Conservation (phyloP, 2,329 filamentous ascomycete species). For the Oidium heveae region DNA sequence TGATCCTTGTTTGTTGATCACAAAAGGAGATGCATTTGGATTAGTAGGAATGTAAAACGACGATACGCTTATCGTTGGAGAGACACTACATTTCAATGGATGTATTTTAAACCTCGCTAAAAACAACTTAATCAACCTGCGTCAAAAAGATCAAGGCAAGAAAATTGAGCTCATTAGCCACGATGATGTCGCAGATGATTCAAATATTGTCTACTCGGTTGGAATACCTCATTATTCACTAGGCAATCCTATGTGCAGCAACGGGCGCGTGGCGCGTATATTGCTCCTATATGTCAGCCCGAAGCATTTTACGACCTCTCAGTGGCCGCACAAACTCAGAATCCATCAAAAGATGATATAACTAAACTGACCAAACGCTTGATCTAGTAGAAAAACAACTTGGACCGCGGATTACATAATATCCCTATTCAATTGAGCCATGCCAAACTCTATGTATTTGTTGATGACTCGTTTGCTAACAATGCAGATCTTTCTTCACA, state of each 20-base stretch:
- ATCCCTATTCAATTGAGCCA: too few relatives aligned
- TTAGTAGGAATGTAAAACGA: background rate
- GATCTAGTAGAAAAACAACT: too few relatives aligned
- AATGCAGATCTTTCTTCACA: too few relatives aligned
- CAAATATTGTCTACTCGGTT: background rate
- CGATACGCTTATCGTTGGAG: background rate
- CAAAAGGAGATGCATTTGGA: background rate
- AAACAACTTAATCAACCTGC: background rate
- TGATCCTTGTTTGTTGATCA: background rate
- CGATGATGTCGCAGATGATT: background rate
- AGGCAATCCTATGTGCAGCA: background rate
- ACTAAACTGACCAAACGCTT: too few relatives aligned
- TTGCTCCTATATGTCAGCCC: background rate
- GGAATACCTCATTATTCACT: background rate
- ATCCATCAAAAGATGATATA: too few relatives aligned
- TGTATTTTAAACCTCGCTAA: background rate
- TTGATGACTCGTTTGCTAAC: too few relatives aligned
- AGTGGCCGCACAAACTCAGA: too few relatives aligned
- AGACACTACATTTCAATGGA: background rate
- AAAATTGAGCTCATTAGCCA: background rate
- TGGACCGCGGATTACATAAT: too few relatives aligned
- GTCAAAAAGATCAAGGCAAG: background rate
- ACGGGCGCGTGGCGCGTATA: background rate
- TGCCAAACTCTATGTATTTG: too few relatives aligned
- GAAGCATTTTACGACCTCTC: too few relatives aligned